Evolutionary conservation across 31 red algal species (phyloP).

Genomic region (Asparagopsis taxiformis): DNA sequence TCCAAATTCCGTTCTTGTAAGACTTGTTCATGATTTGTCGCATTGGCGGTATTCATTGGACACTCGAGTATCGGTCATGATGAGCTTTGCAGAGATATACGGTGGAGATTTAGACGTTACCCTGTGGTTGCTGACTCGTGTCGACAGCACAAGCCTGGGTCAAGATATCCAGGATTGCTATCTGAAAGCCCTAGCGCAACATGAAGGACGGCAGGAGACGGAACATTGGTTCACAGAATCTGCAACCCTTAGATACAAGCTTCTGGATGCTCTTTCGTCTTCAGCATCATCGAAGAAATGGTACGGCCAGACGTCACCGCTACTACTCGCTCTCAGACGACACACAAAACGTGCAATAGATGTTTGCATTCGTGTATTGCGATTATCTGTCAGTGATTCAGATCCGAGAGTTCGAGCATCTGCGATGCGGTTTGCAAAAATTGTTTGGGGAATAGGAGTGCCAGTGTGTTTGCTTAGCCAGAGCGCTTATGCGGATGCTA

Average conservation of each 20-base stretch:
- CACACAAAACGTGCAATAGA: slow-evolving; percentile 47
- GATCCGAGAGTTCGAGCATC: slow-evolving; percentile 52
- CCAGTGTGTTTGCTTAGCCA: slow-evolving; percentile 43
- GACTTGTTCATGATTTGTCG: slow-evolving; percentile 18
- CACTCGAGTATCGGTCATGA: slow-evolving; percentile 8
- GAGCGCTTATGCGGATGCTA: slow-evolving; percentile 28
- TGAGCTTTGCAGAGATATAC: slow-evolving; percentile 41
- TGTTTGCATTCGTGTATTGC: slow-evolving; percentile 44
- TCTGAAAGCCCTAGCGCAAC: neutral
- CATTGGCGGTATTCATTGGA: slow-evolving; percentile 16
- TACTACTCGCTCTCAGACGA: slow-evolving; percentile 28
- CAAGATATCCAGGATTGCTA: slow-evolving; percentile 1
- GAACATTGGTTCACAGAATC: slow-evolving; percentile 33
- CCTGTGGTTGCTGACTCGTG: slow-evolving; percentile 37
- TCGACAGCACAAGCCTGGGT: slow-evolving; percentile 28
- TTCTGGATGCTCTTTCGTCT: slow-evolving; percentile 23
- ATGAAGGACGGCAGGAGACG: neutral
- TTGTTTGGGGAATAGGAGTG: slow-evolving; percentile 54
- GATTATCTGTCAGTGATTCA: slow-evolving; percentile 30
- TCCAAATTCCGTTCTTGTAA: slow-evolving; percentile 17
- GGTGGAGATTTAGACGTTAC: slow-evolving; percentile 38
- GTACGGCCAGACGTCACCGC: slow-evolving; percentile 10
- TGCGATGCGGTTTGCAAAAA: slow-evolving; percentile 43
- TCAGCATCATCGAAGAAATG: slow-evolving; percentile 21
- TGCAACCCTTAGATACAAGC: slow-evolving; percentile 25